Base-by-base conservation (phyloP, 768 basidiomycete genomes). In the Dendrothele bispora region DNA sequence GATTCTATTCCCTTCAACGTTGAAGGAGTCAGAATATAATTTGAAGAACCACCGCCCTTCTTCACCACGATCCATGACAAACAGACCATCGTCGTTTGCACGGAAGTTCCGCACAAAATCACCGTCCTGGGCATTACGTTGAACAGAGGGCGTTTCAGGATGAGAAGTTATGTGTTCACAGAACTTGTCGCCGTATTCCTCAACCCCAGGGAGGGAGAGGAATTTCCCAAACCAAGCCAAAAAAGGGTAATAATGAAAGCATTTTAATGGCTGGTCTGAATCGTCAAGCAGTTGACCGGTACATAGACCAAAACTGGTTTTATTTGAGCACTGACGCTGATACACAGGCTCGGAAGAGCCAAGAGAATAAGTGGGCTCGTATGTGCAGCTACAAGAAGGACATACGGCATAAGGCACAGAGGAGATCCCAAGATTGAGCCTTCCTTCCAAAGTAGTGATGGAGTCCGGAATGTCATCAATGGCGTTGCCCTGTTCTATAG, bases 1-100 rank as follows among this genome's bases (percentile, higher is more conserved):
- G 17, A 22, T 21, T 18, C 25, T 41, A 25, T 41, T 41, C 15
- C 39, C 39, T 41, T 41, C 39, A 22, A 41, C 25, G 5, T 41
- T 41, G 39, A 41, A 41, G 10, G 30, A 47, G 25, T 47, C 46
- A n/a, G 35, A 17, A 24, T 38, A 20, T 25, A 47, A 5, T n/a
- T 38, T 37, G 17, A 47, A 47, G 11, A 47, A 47, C 46, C 46
- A 47, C 15, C 46, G 11, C 17, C 46, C 46, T 21, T 47, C 46
- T 12, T 22, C 1, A 12, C 36, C 46, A 25, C 46, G 17, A 12
- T 47, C 46, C 14, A 17, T 17, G n/a, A 47, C 7, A 17, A 47
- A 47, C 1, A 37, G 21, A 14, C 38, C 11, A 10, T 35, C 45
- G 25, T 47, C 32, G 2, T 24, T 12, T 7, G n/a, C 24, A 6